A percentile compares a stretch with the other conserved stretches of the same genome.
Evolutionary conservation across 2,329 filamentous ascomycete genomes (phyloP).

Genomic region (Zymoseptoria passerinii): DNA sequence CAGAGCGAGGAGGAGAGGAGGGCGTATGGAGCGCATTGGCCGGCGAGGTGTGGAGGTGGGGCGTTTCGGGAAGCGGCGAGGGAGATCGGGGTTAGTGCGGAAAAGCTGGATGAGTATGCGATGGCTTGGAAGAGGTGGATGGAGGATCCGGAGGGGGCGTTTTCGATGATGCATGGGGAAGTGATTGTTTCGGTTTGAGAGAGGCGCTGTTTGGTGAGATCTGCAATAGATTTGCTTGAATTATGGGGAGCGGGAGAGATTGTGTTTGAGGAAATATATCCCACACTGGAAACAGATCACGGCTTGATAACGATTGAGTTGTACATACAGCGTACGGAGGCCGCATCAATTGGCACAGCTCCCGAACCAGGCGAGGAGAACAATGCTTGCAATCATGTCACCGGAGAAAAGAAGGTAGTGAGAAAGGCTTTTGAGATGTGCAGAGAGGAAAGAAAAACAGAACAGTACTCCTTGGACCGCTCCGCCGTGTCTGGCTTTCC

Average conservation of each 20-base stretch:
- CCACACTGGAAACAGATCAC: too few relatives aligned
- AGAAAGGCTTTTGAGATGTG: neutral
- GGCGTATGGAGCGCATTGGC: conserved; percentile 18
- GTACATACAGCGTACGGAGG: too few relatives aligned
- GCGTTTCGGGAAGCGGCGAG: conserved; percentile 14
- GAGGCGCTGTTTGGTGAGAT: too few relatives aligned
- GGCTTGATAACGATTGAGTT: too few relatives aligned
- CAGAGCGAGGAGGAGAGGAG: conserved; percentile 9
- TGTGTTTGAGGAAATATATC: too few relatives aligned
- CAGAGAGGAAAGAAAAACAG: neutral
- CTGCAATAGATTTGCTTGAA: neutral
- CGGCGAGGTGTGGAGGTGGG: conserved; percentile 15
- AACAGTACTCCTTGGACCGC: neutral
- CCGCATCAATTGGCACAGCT: too few relatives aligned
- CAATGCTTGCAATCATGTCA: neutral
- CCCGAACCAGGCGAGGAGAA: too few relatives aligned
- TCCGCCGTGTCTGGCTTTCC: too few relatives aligned
- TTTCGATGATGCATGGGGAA: conserved; percentile 19
- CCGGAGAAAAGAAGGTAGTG: neutral
- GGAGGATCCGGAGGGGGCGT: conserved; percentile 11
- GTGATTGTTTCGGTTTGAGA: conserved; percentile 3
- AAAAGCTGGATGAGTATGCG: conserved; percentile 12
- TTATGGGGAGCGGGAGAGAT: neutral
- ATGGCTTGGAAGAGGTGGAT: conserved; percentile 17
- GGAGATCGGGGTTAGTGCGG: conserved; percentile 10